Evolutionary conservation across 805 yeast species (phyloP).

Genomic region (Yarrowia sp.): DNA sequence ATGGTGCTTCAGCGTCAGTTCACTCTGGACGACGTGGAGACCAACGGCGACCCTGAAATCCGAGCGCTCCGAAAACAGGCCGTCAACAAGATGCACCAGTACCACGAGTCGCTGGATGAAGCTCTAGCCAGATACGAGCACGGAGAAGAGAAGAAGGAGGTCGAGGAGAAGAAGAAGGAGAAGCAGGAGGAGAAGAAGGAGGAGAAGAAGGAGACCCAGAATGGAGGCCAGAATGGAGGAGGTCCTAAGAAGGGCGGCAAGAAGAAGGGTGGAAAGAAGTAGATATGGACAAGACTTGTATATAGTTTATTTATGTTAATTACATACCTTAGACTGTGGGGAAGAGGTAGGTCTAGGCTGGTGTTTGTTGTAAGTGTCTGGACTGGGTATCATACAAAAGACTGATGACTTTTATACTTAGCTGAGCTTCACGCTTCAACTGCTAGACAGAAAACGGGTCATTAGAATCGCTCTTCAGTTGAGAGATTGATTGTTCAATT

Average conservation of each 20-base stretch:
- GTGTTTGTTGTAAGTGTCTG: no score
- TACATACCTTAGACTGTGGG: not conserved
- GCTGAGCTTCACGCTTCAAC: no score
- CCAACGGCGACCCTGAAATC: slow-evolving; percentile 47
- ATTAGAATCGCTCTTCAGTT: no score
- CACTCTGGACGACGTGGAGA: slow-evolving; percentile 50
- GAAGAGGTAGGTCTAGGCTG: no score
- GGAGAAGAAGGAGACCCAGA: not conserved
- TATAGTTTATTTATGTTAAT: slow-evolving; percentile 21
- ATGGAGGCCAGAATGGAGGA: not conserved
- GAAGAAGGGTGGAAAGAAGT: slow-evolving; percentile 20
- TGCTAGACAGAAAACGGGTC: no score
- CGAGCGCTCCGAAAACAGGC: slow-evolving; percentile 48
- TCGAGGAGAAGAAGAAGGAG: slow-evolving; percentile 6
- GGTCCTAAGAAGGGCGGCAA: slow-evolving; percentile 2
- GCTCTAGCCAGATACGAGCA: slow-evolving; percentile 5
- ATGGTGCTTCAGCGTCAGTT: slow-evolving; percentile 50
- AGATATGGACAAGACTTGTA: not conserved
- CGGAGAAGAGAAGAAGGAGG: slow-evolving; percentile 2
- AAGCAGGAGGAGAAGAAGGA: slow-evolving; percentile 1
- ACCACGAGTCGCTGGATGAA: slow-evolving; percentile 47
- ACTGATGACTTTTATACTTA: no score
- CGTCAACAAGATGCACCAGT: slow-evolving; percentile 48
- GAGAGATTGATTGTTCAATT: no score
- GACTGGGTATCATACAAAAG: no score